Conservation (phyloP, 225 moss, liverwort and hornwort genomes). For the Physcomitrium patens region DNA sequence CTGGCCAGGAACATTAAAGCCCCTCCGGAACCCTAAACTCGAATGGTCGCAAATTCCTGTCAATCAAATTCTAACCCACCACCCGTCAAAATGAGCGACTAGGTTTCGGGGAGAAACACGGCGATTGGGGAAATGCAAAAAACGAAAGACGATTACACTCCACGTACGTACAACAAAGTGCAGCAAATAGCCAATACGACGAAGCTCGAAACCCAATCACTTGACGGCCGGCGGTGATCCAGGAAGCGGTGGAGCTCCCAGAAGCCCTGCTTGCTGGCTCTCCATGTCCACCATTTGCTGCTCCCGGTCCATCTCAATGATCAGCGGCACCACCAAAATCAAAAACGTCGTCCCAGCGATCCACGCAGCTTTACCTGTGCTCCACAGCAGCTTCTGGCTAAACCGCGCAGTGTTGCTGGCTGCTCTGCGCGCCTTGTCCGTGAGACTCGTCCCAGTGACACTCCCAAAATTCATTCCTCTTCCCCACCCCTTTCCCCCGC, state of each 20-base stretch:
- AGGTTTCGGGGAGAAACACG: constrained; percentile 20
- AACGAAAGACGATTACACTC: constrained; percentile 24
- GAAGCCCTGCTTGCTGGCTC: constrained; percentile 89
- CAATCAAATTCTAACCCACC: constrained; percentile 20
- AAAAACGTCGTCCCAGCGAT: constrained; percentile 95
- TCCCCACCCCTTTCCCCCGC: constrained; percentile 58
- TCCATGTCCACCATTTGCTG: constrained; percentile 99
- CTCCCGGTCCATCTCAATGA: constrained; percentile 99
- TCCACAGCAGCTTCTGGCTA: constrained; percentile 96
- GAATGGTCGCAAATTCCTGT: constrained; percentile 20
- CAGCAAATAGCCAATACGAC: neutral
- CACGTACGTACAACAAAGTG: constrained; percentile 41
- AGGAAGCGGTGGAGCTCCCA: constrained; percentile 70
- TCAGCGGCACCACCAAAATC: constrained; percentile 89
- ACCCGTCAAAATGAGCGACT: constrained; percentile 13
- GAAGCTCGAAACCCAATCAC: constrained; percentile 31
- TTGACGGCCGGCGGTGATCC: constrained; percentile 47
- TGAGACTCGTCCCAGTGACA: constrained; percentile 59
- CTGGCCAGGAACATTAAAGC: constrained; percentile 30
- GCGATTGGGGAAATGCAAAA: constrained; percentile 15
- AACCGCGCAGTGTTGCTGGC: constrained; percentile 85
- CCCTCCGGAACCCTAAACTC: constrained; percentile 43
- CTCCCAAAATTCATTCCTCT: constrained; percentile 54
- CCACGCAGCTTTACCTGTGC: constrained; percentile 99
- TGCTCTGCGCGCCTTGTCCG: constrained; percentile 85